Evolutionary conservation across 202 grass and related monocot species (phyloP).

Genomic region (Tripidium arundinaceum): DNA sequence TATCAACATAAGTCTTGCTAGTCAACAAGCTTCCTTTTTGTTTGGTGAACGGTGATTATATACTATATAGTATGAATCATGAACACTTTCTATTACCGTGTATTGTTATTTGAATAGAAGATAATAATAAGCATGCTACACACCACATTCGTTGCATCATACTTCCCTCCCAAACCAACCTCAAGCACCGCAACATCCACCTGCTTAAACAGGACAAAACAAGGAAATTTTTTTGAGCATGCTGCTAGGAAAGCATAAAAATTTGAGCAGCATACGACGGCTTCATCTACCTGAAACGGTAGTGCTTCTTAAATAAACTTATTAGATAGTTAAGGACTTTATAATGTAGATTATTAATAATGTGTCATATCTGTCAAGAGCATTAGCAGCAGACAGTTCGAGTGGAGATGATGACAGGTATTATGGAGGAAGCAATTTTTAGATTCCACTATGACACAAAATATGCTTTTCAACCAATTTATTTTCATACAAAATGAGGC

Average conservation of each 20-base stretch:
- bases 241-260: neutral
- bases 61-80: neutral
- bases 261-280: neutral
- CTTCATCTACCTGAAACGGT: neutral
- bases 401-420: slow-evolving; percentile 13
- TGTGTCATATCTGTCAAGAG: neutral
- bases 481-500: neutral
- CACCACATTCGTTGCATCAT: slow-evolving; percentile 95
- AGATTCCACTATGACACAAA: neutral
- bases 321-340: slow-evolving; percentile 1
- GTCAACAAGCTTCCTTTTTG: slow-evolving; percentile 13
- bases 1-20: neutral
- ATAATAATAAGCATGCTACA: slow-evolving; percentile 26
- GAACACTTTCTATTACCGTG: neutral
- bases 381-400: neutral
- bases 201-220: slow-evolving; percentile 44
- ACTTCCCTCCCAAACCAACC: slow-evolving; percentile 98
- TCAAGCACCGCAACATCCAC: slow-evolving; percentile 93
- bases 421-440: neutral
- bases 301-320: slow-evolving; percentile 25
- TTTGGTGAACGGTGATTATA: neutral
- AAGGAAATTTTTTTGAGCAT: neutral
- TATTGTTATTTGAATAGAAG: slow-evolving; percentile 9
- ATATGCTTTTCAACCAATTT: neutral
- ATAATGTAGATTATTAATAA: neutral